Evolutionary conservation across 257 asterid species (phyloP).

Genomic region (Penstemon davidsonii): DNA sequence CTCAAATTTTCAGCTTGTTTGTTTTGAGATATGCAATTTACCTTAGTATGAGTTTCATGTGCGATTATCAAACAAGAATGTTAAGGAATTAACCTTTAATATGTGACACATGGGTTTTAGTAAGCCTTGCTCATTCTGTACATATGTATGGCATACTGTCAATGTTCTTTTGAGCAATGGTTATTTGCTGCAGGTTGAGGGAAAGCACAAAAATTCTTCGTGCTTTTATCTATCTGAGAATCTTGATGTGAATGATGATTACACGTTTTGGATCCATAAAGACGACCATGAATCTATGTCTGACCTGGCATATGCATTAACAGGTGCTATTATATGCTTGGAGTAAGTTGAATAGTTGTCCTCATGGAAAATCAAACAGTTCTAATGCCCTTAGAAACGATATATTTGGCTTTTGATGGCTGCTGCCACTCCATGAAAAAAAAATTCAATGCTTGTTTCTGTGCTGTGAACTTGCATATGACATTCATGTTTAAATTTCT

Average conservation of each 20-base stretch:
- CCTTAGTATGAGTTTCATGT: not conserved
- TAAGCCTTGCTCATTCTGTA: constrained; percentile 3
- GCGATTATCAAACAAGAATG: constrained; percentile 11
- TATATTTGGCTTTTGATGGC: constrained; percentile 12
- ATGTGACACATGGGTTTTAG: constrained; percentile 14
- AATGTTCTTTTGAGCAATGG: constrained; percentile 19
- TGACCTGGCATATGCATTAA: constrained; percentile 57
- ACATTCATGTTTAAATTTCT: constrained; percentile 22
- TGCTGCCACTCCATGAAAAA: constrained; percentile 2
- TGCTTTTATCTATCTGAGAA: constrained; percentile 88
- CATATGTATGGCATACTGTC: not conserved
- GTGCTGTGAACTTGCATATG: constrained; percentile 10
- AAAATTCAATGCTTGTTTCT: not conserved
- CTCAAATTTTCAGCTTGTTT: constrained; percentile 8
- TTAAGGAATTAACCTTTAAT: constrained; percentile 12
- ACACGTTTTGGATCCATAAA: constrained; percentile 78
- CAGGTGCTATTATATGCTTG: constrained; percentile 46
- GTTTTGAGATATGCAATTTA: constrained; percentile 2
- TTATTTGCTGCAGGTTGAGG: constrained; percentile 65
- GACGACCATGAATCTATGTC: constrained; percentile 48
- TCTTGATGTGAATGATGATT: constrained; percentile 83
- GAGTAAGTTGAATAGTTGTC: constrained; percentile 45
- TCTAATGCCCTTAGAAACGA: constrained; percentile 17
- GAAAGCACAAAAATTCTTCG: constrained; percentile 56
- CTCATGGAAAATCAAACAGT: constrained; percentile 21